phyloP scores from a whole-genome alignment of 495 filamentous ascomycete species.

The Tuber magnatum region DNA sequence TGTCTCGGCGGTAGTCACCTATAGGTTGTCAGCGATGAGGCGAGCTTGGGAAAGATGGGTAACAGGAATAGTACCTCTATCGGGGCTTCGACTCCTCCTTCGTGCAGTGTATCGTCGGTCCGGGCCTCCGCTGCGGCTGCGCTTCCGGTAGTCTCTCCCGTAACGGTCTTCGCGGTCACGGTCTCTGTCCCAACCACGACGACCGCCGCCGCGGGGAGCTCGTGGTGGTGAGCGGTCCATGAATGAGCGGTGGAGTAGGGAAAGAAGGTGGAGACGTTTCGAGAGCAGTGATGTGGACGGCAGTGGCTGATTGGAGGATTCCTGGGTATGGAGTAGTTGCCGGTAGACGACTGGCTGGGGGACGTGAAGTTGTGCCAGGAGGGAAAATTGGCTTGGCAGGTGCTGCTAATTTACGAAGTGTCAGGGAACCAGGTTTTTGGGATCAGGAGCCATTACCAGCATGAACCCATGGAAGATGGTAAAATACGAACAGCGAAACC shows the following conservation, averaged over 20 bases:
- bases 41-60: neutral
- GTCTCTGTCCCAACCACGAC: slow-evolving; percentile 32
- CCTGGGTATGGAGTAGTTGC: neutral
- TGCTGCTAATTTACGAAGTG: neutral
- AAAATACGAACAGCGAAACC: neutral
- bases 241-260: neutral
- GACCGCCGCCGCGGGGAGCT: slow-evolving; percentile 23
- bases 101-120: neutral
- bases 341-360: neutral
- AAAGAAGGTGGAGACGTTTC: neutral
- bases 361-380: neutral
- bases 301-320: neutral
- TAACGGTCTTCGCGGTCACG: slow-evolving; percentile 38
- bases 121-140: neutral
- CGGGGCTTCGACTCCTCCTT: slow-evolving; percentile 1
- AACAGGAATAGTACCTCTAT: neutral
- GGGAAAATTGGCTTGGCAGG: neutral
- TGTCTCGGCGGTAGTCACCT: slow-evolving; percentile 4
- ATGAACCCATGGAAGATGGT: neutral
- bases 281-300: neutral
- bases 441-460: neutral
- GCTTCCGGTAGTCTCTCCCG: slow-evolving; percentile 8
- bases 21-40: neutral
- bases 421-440: neutral
- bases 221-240: slow-evolving; percentile 34